A percentile compares a stretch with the other conserved stretches of the same genome.
These are phyloP conservation scores for Neocucurbitaria cava DNA, from an alignment of 2,329 filamentous ascomycete species.

Conservation along the genomic window DNA sequence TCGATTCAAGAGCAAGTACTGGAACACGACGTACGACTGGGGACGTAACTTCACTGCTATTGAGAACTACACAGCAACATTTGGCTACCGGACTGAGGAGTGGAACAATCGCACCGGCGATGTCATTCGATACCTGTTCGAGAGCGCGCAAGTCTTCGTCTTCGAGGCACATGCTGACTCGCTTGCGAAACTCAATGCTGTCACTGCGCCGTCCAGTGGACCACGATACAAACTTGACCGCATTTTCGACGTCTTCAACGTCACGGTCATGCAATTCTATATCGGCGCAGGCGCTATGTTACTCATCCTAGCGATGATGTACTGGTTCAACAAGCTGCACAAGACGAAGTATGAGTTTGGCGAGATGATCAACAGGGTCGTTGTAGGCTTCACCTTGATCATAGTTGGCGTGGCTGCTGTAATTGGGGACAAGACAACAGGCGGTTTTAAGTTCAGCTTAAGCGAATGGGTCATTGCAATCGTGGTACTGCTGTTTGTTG, in stretches of 20 bases:
- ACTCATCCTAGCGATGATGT: slow-evolving; percentile 64
- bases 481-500: slow-evolving; percentile 25
- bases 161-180: slow-evolving; percentile 35
- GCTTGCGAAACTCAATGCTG: slow-evolving; percentile 30
- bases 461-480: slow-evolving; percentile 33
- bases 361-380: slow-evolving; percentile 34
- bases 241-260: slow-evolving; percentile 32
- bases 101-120: slow-evolving; percentile 30
- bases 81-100: slow-evolving; percentile 21
- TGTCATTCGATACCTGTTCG: slow-evolving; percentile 20
- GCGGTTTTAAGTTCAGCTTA: slow-evolving; percentile 30
- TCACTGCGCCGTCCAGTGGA: slow-evolving; percentile 12
- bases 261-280: slow-evolving; percentile 35
- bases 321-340: slow-evolving; percentile 57
- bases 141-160: slow-evolving; percentile 32
- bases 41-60: slow-evolving; percentile 30
- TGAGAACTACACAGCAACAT: slow-evolving; percentile 23
- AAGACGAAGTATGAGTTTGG: slow-evolving; percentile 38
- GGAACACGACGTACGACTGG: slow-evolving; percentile 31
- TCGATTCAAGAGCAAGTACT: slow-evolving; percentile 25
- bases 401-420: slow-evolving; percentile 26
- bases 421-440: slow-evolving; percentile 23
- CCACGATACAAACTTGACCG: slow-evolving; percentile 12
- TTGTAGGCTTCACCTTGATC: slow-evolving; percentile 28
- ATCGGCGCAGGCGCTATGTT: slow-evolving; percentile 49